A percentile compares a stretch with the other conserved stretches of the same genome.
phyloP scores from a whole-genome alignment of 768 basidiomycete species.

The Mycena rosella region DNA sequence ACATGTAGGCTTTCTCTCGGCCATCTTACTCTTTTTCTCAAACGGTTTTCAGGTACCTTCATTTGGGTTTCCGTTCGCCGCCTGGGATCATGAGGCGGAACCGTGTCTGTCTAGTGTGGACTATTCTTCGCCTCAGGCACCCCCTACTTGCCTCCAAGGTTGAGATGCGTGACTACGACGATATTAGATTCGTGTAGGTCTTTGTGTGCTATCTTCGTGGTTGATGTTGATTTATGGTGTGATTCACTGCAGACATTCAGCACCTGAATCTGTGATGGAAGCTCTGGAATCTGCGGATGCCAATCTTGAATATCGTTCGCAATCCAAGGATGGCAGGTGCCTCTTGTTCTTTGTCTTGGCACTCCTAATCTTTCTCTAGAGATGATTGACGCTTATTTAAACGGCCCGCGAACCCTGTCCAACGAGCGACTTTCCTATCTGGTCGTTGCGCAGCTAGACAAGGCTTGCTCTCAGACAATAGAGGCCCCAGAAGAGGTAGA shows the following conservation, averaged over 20 bases:
- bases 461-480: conserved; percentile 21
- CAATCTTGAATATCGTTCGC: conserved; percentile 63
- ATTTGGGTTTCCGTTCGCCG: conserved; percentile 73
- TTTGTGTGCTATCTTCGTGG: background rate
- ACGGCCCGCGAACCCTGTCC: conserved; percentile 81
- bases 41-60: conserved; percentile 73
- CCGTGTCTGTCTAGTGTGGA: conserved; percentile 75
- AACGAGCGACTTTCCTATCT: conserved; percentile 76
- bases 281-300: conserved; percentile 62
- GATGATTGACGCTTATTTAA: conserved; percentile 78
- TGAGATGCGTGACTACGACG: conserved; percentile 70
- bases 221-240: background rate
- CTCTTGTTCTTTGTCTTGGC: background rate
- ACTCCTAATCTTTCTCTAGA: conserved; percentile 49
- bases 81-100: conserved; percentile 53
- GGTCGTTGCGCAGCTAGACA: conserved; percentile 55
- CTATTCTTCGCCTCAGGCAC: conserved; percentile 77
- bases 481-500: conserved; percentile 27
- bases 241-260: conserved; percentile 55
- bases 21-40: conserved; percentile 2
- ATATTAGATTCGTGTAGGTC: conserved; percentile 77
- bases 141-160: conserved; percentile 77
- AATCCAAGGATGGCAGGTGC: conserved; percentile 66
- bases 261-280: conserved; percentile 56
- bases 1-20: conserved; percentile 69